Percentiles rank a stretch among this genome's conserved stretches.
Conservation (phyloP, 2,329 filamentous ascomycete species). For the Fusarium beomiforme region DNA sequence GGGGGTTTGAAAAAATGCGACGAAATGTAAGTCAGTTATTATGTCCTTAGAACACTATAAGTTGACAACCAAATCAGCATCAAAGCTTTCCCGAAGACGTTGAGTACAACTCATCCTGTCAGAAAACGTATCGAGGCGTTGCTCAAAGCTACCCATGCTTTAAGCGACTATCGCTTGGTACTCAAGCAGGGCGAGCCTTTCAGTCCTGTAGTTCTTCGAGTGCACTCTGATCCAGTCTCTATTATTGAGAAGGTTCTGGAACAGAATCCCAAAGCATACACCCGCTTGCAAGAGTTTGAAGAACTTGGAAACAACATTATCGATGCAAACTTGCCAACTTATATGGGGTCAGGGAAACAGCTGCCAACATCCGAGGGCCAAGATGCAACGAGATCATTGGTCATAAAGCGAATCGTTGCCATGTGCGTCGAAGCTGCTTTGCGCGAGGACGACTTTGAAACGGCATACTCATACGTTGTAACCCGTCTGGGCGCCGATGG, state of each 20-base stretch:
- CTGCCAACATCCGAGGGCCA: constrained; percentile 36
- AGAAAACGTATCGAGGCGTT: constrained; percentile 69
- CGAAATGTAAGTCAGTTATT: constrained; percentile 68
- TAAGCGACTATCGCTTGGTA: constrained; percentile 80
- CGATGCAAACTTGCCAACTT: constrained; percentile 60
- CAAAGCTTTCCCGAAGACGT: constrained; percentile 68
- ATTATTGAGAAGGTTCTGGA: constrained; percentile 78
- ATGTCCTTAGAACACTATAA: neutral
- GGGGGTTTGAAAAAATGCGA: constrained; percentile 82
- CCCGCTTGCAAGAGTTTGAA: constrained; percentile 77
- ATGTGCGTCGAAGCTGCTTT: constrained; percentile 85
- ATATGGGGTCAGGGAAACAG: constrained; percentile 8
- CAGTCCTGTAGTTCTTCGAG: constrained; percentile 79
- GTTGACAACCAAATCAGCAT: constrained; percentile 59
- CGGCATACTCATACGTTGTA: constrained; percentile 84
- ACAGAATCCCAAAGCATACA: constrained; percentile 79
- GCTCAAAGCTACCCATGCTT: constrained; percentile 75
- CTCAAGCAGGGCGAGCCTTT: constrained; percentile 85
- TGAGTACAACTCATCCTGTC: constrained; percentile 62
- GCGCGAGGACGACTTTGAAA: constrained; percentile 83
- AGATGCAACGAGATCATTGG: constrained; percentile 49
- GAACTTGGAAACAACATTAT: constrained; percentile 75
- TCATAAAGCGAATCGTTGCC: constrained; percentile 75
- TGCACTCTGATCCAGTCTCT: constrained; percentile 78
- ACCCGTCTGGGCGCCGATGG: constrained; percentile 65